phyloP scores from a whole-genome alignment of 371 early-diverging fungal genomes.

The Massospora cicadina region DNA sequence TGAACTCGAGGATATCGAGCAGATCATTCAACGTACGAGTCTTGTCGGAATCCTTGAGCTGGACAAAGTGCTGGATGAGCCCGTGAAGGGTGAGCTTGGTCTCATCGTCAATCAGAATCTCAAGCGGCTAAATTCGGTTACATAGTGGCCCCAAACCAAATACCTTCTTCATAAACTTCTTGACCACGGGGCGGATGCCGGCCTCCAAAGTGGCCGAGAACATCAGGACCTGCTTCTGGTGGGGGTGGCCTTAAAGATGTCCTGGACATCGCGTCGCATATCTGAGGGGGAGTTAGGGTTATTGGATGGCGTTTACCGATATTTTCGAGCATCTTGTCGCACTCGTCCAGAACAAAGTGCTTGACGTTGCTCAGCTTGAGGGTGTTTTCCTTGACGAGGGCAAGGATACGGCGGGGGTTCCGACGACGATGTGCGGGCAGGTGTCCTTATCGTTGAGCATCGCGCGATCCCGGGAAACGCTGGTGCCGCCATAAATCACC shows the following conservation, averaged over 20 bases:
- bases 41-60: conserved; percentile 74
- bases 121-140: conserved; percentile 45
- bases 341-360: conserved; percentile 98
- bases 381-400: conserved; percentile 62
- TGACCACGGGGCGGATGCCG: conserved; percentile 83
- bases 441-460: conserved; percentile 57
- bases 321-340: conserved; percentile 92
- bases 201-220: conserved; percentile 89
- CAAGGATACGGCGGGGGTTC: conserved; percentile 93
- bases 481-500: conserved; percentile 83
- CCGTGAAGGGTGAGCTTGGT: conserved; percentile 95
- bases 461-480: conserved; percentile 59
- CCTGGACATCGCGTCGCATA: conserved; percentile 94
- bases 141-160: not conserved
- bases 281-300: conserved; percentile 27
- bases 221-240: conserved; percentile 97
- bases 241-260: conserved; percentile 89
- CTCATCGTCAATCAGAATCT: conserved; percentile 97
- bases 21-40: conserved; percentile 85
- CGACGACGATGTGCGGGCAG: conserved; percentile 90
- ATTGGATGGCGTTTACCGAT: conserved; percentile 23
- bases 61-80: conserved; percentile 88
- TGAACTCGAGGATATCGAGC: conserved; percentile 87
- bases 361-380: conserved; percentile 67
- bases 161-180: conserved; percentile 88